Conservation (phyloP, 2,329 filamentous ascomycete genomes). For the Blastomyces gilchristii region DNA sequence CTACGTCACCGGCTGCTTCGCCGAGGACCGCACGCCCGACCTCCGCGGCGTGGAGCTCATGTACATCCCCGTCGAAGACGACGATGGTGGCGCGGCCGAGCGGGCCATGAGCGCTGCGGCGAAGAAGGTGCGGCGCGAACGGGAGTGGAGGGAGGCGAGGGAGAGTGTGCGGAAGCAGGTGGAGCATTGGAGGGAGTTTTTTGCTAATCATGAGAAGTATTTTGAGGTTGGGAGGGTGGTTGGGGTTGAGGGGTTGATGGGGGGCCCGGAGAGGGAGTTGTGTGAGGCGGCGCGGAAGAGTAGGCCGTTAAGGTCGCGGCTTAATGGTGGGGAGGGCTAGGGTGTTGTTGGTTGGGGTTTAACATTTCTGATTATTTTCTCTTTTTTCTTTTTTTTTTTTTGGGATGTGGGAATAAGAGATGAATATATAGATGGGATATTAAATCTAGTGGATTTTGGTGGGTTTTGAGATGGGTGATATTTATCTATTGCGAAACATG, state of each 20-base stretch:
- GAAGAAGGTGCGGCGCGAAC: constrained; percentile 45
- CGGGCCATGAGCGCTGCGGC: constrained; percentile 26
- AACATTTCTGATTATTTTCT: too few relatives aligned
- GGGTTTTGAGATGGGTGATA: too few relatives aligned
- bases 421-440: not conserved
- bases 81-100: constrained; percentile 31
- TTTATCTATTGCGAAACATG: too few relatives aligned
- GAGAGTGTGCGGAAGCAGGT: constrained; percentile 57
- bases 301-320: constrained; percentile 43
- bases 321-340: constrained; percentile 21
- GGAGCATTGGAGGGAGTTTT: constrained; percentile 75
- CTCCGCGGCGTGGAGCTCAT: constrained; percentile 79
- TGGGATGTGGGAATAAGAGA: not conserved
- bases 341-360: not conserved
- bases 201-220: constrained; percentile 70
- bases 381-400: not conserved
- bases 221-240: constrained; percentile 65
- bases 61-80: constrained; percentile 60
- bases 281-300: constrained; percentile 62
- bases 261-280: constrained; percentile 48
- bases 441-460: too few relatives aligned
- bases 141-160: constrained; percentile 56
- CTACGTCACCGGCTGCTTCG: constrained; percentile 89
- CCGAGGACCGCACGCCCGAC: constrained; percentile 72
- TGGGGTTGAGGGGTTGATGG: constrained; percentile 41